Evolutionary conservation across 2,329 filamentous ascomycete genomes (phyloP), one percentile per base, ranked within the genome.

Genomic region (Penicillium sp.): DNA sequence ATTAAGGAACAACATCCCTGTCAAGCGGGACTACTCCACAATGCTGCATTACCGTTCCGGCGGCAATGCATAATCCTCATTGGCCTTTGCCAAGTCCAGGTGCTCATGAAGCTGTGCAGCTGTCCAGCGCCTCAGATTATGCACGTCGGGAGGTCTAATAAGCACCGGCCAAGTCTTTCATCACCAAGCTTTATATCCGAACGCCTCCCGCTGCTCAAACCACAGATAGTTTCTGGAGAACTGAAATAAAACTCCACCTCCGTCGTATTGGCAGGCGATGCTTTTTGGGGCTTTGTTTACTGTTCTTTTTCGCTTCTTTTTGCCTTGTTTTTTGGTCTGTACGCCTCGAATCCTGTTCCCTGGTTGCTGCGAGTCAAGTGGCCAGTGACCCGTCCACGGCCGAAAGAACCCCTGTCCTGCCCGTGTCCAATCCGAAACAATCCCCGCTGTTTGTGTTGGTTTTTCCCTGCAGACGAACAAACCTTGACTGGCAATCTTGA

Each of bases 111-210:
- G 19, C 43, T 14, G 47, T 53, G 22, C 49, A 59, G 53, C 55
- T 59, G n/a, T 27, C 37, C 46, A 52, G 54, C 51, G 53, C 58
- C 52, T 48, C 43, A 51, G 26, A 29, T 47, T 24, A 57, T 59
- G 57, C 59, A 58, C 45, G 39, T 21, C 52, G 35, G 59, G 37
- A 33, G 33, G 46, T 54, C 39, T 35, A 46, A 39, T 46, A 29
- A 19, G 26, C 37, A 54, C 45, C 24, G 39, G 47, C 22, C 41
- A 24, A 16, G 44, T 22, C 51, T 31, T 31, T 43, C 39, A 58
- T 55, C 60, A 63, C 55, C 59, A 66, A 64, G 62, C 62, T 66
- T 67, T 66, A 67, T 66, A 67, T 65, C 57, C 49, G 53, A 43
- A 48, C 53, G 59, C 63, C 62, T 60, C 58, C 59, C 63, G 57